Conservation (phyloP, 2,329 filamentous ascomycete species). For the Paraconiothyrium brasiliense region DNA sequence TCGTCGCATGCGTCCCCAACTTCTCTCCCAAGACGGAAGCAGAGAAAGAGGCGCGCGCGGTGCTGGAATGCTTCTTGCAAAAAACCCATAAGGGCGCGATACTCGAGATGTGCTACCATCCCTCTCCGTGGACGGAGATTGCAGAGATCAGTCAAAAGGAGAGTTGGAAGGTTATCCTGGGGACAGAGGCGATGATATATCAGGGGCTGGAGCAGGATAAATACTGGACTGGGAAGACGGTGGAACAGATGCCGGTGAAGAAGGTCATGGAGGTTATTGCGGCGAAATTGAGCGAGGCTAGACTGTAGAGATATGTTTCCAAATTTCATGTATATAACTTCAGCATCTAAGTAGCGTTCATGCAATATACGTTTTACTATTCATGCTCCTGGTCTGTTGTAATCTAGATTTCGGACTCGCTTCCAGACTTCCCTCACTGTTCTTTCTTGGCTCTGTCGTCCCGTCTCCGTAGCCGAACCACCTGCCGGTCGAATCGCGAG, state of each 20-base stretch:
- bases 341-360: neutral
- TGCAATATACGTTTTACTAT: conserved; percentile 24
- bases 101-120: conserved; percentile 87
- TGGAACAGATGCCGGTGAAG: conserved; percentile 68
- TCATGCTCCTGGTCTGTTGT: conserved; percentile 69
- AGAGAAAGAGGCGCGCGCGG: conserved; percentile 68
- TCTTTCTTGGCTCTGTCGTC: conserved; percentile 72
- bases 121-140: conserved; percentile 70
- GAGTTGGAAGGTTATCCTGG: conserved; percentile 78
- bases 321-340: conserved; percentile 12
- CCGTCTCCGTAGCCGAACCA: conserved; percentile 68
- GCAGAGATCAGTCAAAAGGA: conserved; percentile 67
- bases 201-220: conserved; percentile 75
- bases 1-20: conserved; percentile 80
- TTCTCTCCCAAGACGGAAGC: conserved; percentile 72
- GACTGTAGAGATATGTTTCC: conserved; percentile 24
- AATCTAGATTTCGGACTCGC: conserved; percentile 72
- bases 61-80: conserved; percentile 62
- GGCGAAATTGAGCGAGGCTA: conserved; percentile 34
- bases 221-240: conserved; percentile 70
- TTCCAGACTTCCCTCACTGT: conserved; percentile 78
- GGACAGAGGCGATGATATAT: conserved; percentile 80
- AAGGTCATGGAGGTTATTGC: conserved; percentile 66
- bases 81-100: conserved; percentile 71
- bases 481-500: conserved; percentile 77